A percentile compares a stretch with the other conserved stretches of the same genome.
These are phyloP conservation scores for Phoma sp. DNA, from an alignment of 2,329 filamentous ascomycete species.

Conservation along the genomic window DNA sequence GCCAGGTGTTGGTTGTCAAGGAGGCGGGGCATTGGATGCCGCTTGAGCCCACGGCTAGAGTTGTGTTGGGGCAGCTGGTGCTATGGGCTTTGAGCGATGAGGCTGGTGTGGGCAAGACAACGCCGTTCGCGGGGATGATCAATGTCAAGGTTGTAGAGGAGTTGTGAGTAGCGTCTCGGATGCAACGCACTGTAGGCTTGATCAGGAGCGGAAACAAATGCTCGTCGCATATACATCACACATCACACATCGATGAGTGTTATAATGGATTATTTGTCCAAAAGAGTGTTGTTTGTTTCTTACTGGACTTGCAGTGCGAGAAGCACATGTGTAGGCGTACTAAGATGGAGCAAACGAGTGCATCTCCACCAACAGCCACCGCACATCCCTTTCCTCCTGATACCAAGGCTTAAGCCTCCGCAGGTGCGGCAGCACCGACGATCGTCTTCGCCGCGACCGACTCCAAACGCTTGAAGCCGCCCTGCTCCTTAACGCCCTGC, in stretches of 20 bases:
- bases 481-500: conserved; percentile 67
- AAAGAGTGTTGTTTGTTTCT: background rate
- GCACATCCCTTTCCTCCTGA: background rate
- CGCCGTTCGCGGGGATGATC: conserved; percentile 29
- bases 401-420: background rate
- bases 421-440: conserved; percentile 24
- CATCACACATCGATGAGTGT: background rate
- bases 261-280: background rate
- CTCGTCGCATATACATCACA: no score
- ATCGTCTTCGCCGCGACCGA: conserved; percentile 20
- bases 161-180: background rate
- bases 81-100: conserved; percentile 41
- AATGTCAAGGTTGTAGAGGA: conserved; percentile 28
- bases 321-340: background rate
- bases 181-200: background rate
- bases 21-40: conserved; percentile 60
- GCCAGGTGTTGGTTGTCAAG: conserved; percentile 59
- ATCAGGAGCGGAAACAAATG: no score
- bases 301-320: background rate
- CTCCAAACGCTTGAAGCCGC: conserved; percentile 61
- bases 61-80: conserved; percentile 51
- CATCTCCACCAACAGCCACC: background rate
- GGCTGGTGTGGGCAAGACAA: conserved; percentile 18
- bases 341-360: background rate
- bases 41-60: conserved; percentile 53